Conservation (phyloP, 1,284 basidiomycete genomes). For the Ganoderma resinaceum region DNA sequence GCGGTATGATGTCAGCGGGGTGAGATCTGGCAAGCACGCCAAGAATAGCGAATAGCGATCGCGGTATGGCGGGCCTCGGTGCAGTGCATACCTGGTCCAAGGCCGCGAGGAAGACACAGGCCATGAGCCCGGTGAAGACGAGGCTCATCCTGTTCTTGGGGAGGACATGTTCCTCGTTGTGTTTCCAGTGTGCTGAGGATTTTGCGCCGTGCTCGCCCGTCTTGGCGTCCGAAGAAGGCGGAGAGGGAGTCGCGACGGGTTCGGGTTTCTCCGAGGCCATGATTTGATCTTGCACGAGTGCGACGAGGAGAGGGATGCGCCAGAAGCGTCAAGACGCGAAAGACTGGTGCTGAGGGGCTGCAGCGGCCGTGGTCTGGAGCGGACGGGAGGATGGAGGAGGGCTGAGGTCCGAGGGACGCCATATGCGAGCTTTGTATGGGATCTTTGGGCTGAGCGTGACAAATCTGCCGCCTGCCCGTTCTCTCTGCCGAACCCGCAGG, state of each 20-base stretch:
- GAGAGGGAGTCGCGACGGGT: slow-evolving; percentile 9
- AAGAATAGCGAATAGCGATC: not conserved
- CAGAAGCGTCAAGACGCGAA: slow-evolving; percentile 16
- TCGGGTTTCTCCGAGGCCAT: slow-evolving; percentile 25
- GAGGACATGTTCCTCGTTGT: slow-evolving; percentile 47
- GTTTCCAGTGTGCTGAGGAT: slow-evolving; percentile 45
- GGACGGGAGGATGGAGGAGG: slow-evolving; percentile 10
- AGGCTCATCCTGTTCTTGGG: slow-evolving; percentile 49
- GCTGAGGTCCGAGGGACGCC: slow-evolving; percentile 12
- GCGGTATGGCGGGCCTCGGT: not conserved
- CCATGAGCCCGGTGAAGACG: slow-evolving; percentile 50
- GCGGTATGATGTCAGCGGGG: not conserved
- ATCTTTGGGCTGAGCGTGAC: slow-evolving; percentile 18
- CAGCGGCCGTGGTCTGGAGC: slow-evolving; percentile 3
- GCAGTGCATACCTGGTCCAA: slow-evolving; percentile 46
- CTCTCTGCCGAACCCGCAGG: slow-evolving; percentile 10
- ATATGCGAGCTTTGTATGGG: slow-evolving; percentile 1
- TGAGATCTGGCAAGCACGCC: not conserved
- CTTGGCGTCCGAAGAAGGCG: slow-evolving; percentile 15
- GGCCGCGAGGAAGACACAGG: slow-evolving; percentile 51
- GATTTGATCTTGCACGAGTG: not conserved
- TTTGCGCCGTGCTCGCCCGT: slow-evolving; percentile 24
- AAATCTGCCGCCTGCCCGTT: slow-evolving; percentile 12
- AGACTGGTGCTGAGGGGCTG: slow-evolving; percentile 12
- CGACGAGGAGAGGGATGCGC: not conserved